phyloP scores from a whole-genome alignment of 805 yeast genomes.

The Candida sakaeoensis region DNA sequence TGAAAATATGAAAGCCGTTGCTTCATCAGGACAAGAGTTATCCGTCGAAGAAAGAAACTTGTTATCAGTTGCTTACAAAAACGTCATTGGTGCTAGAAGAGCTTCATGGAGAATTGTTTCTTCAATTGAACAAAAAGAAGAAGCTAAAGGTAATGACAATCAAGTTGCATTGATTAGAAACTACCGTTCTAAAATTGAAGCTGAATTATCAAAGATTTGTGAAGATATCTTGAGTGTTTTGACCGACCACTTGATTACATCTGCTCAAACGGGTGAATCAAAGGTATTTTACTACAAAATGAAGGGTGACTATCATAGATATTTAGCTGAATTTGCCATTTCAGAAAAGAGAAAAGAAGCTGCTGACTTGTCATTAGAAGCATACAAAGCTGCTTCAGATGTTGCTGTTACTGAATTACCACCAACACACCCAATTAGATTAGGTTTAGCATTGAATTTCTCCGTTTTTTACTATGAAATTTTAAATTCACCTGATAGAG shows the following conservation, averaged over 20 bases:
- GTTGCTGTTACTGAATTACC: slow-evolving; percentile 96
- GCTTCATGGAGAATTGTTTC: slow-evolving; percentile 99
- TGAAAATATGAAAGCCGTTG: slow-evolving; percentile 96
- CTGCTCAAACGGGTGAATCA: slow-evolving; percentile 95
- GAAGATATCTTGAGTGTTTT: slow-evolving; percentile 88
- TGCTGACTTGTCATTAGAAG: slow-evolving; percentile 87
- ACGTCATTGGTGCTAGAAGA: slow-evolving; percentile 98
- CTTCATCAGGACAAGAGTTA: slow-evolving; percentile 91
- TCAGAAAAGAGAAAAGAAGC: slow-evolving; percentile 90
- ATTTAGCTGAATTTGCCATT: slow-evolving; percentile 93
- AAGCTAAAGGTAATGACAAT: slow-evolving; percentile 87
- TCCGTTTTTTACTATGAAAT: slow-evolving; percentile 98
- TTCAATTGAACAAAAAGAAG: slow-evolving; percentile 97
- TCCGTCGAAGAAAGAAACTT: slow-evolving; percentile 97
- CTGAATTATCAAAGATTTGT: slow-evolving; percentile 88
- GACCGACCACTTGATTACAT: slow-evolving; percentile 84
- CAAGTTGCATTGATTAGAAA: slow-evolving; percentile 89
- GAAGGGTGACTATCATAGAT: slow-evolving; percentile 99
- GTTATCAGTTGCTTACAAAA: slow-evolving; percentile 95
- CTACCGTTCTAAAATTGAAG: slow-evolving; percentile 91
- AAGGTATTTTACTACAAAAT: slow-evolving; percentile 97
- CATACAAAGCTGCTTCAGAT: slow-evolving; percentile 93
- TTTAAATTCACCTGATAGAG: slow-evolving; percentile 96
- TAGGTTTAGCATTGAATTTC: slow-evolving; percentile 96
- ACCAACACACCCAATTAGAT: slow-evolving; percentile 97